Conservation (phyloP, 176 grass and related monocot species). For the Musa troglodytarum region DNA sequence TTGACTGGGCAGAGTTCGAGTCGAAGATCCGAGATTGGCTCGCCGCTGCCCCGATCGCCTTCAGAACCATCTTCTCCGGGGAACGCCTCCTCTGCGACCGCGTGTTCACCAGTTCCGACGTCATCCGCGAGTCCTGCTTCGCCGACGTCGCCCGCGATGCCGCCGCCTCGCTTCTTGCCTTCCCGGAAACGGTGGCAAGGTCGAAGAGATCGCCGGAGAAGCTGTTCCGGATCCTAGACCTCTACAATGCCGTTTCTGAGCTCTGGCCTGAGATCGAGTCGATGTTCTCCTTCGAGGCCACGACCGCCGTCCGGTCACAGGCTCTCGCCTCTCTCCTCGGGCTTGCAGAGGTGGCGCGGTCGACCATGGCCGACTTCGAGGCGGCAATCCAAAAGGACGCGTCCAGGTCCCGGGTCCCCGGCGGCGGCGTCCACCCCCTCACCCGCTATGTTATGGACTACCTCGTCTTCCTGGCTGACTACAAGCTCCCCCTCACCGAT, state of each 20-base stretch:
- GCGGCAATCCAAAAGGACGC: constrained; percentile 43
- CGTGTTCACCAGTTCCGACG: constrained; percentile 20
- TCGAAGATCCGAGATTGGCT: constrained; percentile 38
- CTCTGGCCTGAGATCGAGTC: constrained; percentile 28
- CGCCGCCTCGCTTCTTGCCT: constrained; percentile 21
- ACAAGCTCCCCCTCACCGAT: constrained; percentile 25
- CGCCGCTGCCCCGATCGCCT: constrained; percentile 12
- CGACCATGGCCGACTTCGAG: constrained; percentile 32
- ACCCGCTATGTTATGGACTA: constrained; percentile 69
- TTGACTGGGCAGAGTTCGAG: constrained; percentile 38
- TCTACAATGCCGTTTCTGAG: constrained; percentile 34
- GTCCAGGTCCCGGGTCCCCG: constrained; percentile 19
- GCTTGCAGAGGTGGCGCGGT: constrained; percentile 17
- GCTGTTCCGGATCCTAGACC: constrained; percentile 55
- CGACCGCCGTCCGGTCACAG: constrained; percentile 1
- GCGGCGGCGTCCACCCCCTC: constrained; percentile 48
- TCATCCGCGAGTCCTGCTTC: constrained; percentile 34
- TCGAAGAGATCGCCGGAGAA: constrained; percentile 34
- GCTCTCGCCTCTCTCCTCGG: constrained; percentile 16
- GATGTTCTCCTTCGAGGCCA: constrained; percentile 22
- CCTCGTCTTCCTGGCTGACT: constrained; percentile 52
- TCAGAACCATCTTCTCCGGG: constrained; percentile 25
- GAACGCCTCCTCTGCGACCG: constrained; percentile 39
- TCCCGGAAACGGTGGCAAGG: constrained; percentile 30
- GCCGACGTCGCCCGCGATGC: constrained; percentile 29